Evolutionary conservation across 2,329 filamentous ascomycete species (phyloP).

Genomic region (Arthrobotrys megalospora): DNA sequence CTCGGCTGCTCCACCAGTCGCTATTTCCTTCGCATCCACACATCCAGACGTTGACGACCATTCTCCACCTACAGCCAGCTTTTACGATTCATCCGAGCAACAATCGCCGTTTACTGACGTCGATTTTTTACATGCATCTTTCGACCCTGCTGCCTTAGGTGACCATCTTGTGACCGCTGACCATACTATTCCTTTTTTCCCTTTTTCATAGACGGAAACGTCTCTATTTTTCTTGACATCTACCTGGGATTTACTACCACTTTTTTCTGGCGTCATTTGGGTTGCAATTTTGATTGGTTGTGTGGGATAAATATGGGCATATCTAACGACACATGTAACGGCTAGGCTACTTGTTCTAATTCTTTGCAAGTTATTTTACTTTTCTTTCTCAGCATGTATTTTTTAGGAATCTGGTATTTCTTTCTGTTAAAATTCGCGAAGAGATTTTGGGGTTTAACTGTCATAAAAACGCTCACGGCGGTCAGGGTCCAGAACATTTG

Average conservation of each 20-base stretch:
- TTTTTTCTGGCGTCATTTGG: conserved; percentile 23
- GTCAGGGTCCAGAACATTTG: neutral
- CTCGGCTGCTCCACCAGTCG: neutral
- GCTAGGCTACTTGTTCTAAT: conserved; percentile 1
- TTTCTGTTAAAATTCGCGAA: neutral
- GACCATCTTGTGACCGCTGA: conserved; percentile 4
- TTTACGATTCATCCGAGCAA: conserved; percentile 36
- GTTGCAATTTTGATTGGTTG: neutral
- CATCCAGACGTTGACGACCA: conserved; percentile 27
- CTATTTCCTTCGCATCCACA: conserved; percentile 45
- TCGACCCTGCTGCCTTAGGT: conserved; percentile 14
- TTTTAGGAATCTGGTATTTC: neutral
- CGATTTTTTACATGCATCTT: conserved; percentile 24
- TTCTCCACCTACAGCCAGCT: conserved; percentile 27
- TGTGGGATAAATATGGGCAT: conserved; percentile 1
- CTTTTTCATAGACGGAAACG: conserved; percentile 7
- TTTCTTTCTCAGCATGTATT: conserved; percentile 5
- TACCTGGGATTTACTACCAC: too few relatives aligned
- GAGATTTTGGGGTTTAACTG: neutral
- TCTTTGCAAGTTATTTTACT: neutral
- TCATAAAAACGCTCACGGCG: neutral
- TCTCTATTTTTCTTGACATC: neutral
- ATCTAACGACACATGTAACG: conserved; percentile 39
- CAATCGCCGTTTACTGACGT: conserved; percentile 15
- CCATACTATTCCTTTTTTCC: neutral